A percentile compares a stretch with the other conserved stretches of the same genome.
Evolutionary conservation across 1,284 basidiomycete genomes (phyloP).

Genomic region (Cryptococcus sp.): DNA sequence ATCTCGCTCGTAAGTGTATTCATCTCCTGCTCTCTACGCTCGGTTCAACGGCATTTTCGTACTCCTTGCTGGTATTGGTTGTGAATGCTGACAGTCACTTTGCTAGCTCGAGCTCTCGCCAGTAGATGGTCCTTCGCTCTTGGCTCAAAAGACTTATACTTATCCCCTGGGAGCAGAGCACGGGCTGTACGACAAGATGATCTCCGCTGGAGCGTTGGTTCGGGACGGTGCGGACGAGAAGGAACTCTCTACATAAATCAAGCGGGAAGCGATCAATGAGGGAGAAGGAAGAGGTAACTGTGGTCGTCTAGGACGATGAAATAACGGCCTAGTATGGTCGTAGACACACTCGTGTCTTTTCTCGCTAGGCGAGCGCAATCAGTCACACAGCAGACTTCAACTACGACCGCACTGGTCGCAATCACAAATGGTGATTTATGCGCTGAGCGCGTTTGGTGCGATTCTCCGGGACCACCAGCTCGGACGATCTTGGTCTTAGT

Average conservation of each 20-base stretch:
- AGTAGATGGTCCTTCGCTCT: constrained; percentile 55
- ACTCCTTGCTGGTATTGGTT: neutral
- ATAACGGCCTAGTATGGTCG: neutral
- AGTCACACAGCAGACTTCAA: too few species aligned
- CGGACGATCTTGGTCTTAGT: too few species aligned
- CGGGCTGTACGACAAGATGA: constrained; percentile 58
- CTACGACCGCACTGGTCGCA: too few species aligned
- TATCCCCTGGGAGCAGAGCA: constrained; percentile 82
- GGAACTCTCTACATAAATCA: neutral
- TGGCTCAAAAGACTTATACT: constrained; percentile 73
- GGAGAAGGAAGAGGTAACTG: neutral
- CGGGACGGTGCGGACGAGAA: neutral
- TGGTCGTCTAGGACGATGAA: neutral
- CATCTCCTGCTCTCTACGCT: neutral
- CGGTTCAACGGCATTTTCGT: too few species aligned
- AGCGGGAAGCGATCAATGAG: neutral
- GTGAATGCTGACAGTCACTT: neutral
- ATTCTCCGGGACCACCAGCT: too few species aligned
- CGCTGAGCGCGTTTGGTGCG: too few species aligned
- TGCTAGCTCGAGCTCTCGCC: constrained; percentile 63
- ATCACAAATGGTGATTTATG: too few species aligned
- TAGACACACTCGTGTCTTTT: constrained; percentile 1
- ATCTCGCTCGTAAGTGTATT: constrained; percentile 67
- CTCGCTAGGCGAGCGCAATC: neutral
- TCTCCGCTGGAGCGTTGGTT: constrained; percentile 12